Evolutionary conservation across 225 moss, liverwort and hornwort genomes (phyloP), one percentile per base, ranked within the genome.

Genomic region (Physcomitrium patens): DNA sequence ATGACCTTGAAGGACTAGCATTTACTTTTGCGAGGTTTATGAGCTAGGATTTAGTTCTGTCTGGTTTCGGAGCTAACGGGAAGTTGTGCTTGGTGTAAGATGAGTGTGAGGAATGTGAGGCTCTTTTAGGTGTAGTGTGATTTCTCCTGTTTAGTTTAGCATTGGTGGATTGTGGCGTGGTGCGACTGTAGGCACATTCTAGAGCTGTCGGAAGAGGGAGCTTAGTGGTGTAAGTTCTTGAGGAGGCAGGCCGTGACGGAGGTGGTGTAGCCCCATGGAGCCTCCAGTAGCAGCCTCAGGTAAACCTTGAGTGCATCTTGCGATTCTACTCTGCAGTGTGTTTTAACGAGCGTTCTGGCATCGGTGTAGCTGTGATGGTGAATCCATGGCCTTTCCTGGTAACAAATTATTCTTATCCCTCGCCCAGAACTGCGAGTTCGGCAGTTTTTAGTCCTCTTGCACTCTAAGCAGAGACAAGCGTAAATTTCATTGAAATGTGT

Each of bases 251-350:
- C 23, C 44, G 65, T 47, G 58, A 53, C 18, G 58, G 44, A 28
- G 27, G 71, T 56, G 77, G 70, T 27, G 66, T 12, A 69, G 37
- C 74, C 50, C 56, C 44, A 86, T 86, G 86, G 86, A 86, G 77
- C 80, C 74, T 75, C 71, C 68, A 27, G 54, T 71, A 24, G 58
- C 51, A 68, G 52, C 60, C 5, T 75, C 83, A 83, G 86, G 86
- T 86, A 71, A 23, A 52, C 31, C 61, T 1, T 16, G 5, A 9
- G 7, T 37, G 7, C 31, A 37, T 37, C 31, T 37, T 37, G 31
- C 31, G 31, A 37, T 37, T 37, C 31, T 37, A 37, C 31, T 37
- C 3, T 8, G 4, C 47, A 64, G 17, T 78, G 43, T 64, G 19
- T 65, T 0, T 22, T 27, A n/a, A 14, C n/a, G 1, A 12, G 52